Base-by-base conservation (phyloP, 306 rosid genomes). In the Carpinus viminea region DNA sequence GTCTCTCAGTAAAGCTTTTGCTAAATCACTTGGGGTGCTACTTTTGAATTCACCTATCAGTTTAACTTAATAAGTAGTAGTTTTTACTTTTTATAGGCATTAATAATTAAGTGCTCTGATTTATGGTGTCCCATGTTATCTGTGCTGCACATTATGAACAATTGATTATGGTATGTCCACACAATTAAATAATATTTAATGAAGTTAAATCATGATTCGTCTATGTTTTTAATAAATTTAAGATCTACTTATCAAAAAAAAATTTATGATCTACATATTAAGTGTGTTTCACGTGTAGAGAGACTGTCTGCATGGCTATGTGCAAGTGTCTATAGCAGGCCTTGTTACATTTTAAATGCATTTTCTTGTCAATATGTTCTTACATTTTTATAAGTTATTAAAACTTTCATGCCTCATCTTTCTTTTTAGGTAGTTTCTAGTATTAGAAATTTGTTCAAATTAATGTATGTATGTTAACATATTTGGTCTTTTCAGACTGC, bases 401-500 rank as follows among this genome's bases (percentile, higher is more conserved):
- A 57, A 17, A 34, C 21, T 64, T 18, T 68, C 18, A 6, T 68
- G 31, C 13, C 21, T 34, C 17, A 15, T 16, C 20, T 38, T 68
- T 17, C 51, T 68, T 68, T n/a, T 68, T 68, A 24, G 17, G 15
- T 68, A 41, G 13, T 68, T 38, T 38, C 13, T 38, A 17, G 1
- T 8, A 36, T 34, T 66, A 18, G 47, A 66, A 18, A 68, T 41
- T 10, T 43, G 12, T 41, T 68, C 28, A n/a, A 68, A 34, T 71
- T 46, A 50, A 43, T 26, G 76, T 8, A 48, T 7, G 48, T 76
- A 85, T 86, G 81, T 86, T 86, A 70, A 62, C 60, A 43, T 75
- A 73, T 65, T 34, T 73, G 80, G 26, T 55, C 76, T 81, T 80
- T 75, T 75, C 82, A 95, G 98, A 85, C 74, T 92, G 91, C 85